Evolutionary conservation across 805 yeast genomes (phyloP), one percentile per base, ranked within the genome.

Genomic region (Candida pseudoglaebosa): DNA sequence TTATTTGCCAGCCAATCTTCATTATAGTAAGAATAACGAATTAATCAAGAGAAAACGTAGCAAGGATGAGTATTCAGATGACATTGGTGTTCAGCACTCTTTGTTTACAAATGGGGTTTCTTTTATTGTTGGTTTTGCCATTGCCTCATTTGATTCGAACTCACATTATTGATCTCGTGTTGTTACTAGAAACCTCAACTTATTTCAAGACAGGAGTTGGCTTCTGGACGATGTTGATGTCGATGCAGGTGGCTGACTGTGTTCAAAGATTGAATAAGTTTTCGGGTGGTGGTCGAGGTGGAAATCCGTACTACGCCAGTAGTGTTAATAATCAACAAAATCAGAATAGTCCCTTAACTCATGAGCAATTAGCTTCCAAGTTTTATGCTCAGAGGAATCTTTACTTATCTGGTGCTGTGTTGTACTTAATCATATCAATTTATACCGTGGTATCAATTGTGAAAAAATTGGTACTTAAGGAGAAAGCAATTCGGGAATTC

Each of bases 361-460:
- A 66, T 28, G 83, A 80, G 16, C 73, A 68, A 43, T 57, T 77
- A 46, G 84, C 83, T 4, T 63, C 76, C 34, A 75, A 79, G 43
- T 79, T 81, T 41, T 80, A 78, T 48, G 70, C 80, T 28, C 85
- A 80, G 55, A 67, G 86, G 53, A 80, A 80, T 47, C 63, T 77
- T 30, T 80, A 80, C 53, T 67, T 80, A 39, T 71, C 79, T 12
- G 86, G 85, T 6, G 82, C 81, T 6, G 80, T 78, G 4, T 56
- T 80, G 42, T 80, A 75, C 56, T 68, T 77, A 49, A 66, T 62
- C 41, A 46, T 79, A 34, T 76, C 81, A 7, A 78, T 78, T 40
- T 70, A 67, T 26, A 77, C 82, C 0, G 76, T 78, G 34, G 61
- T 73, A 46, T 68, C 71, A 28, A 69, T 80, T 38, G 66, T 79